A percentile compares a stretch with the other conserved stretches of the same genome.
Conservation (phyloP, 163 green algal genomes). For the Coccomyxa subellipsoidea region DNA sequence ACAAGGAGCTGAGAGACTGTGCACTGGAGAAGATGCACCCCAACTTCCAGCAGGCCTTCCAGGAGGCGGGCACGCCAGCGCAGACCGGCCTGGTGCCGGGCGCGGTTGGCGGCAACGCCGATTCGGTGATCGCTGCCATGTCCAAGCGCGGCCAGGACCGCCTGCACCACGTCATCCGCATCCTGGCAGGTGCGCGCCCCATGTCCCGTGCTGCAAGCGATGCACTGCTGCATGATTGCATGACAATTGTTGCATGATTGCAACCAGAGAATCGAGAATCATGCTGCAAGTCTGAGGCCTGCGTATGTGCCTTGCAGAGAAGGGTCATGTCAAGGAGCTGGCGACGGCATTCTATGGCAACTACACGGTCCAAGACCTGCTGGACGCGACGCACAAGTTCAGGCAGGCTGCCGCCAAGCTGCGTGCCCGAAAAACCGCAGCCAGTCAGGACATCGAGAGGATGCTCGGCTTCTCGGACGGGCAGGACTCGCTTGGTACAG, state of each 20-base stretch:
- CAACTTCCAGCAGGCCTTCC: constrained; percentile 18
- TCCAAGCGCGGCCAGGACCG: constrained; percentile 21
- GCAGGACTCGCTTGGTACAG: background rate
- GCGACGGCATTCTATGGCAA: constrained; percentile 15
- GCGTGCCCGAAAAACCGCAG: background rate
- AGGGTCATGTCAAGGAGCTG: background rate
- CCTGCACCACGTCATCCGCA: constrained; percentile 19
- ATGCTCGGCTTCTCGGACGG: background rate
- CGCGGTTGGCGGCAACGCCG: constrained; percentile 2
- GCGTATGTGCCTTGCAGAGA: background rate
- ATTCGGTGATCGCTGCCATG: constrained; percentile 15
- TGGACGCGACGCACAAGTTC: constrained; percentile 21
- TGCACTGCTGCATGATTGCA: too few relatives aligned
- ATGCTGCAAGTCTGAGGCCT: background rate
- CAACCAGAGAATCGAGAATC: background rate
- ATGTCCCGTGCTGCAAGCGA: background rate
- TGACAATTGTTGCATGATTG: background rate
- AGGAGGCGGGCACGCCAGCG: constrained; percentile 21
- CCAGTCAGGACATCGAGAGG: background rate
- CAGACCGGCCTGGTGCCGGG: background rate
- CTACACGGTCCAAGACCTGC: constrained; percentile 24
- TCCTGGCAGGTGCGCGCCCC: constrained; percentile 18
- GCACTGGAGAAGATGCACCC: constrained; percentile 22
- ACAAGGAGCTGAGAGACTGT: constrained; percentile 15
- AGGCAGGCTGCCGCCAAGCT: constrained; percentile 14